Conservation (phyloP, 2,329 filamentous ascomycete genomes). For the Albophoma yamanashiensis region DNA sequence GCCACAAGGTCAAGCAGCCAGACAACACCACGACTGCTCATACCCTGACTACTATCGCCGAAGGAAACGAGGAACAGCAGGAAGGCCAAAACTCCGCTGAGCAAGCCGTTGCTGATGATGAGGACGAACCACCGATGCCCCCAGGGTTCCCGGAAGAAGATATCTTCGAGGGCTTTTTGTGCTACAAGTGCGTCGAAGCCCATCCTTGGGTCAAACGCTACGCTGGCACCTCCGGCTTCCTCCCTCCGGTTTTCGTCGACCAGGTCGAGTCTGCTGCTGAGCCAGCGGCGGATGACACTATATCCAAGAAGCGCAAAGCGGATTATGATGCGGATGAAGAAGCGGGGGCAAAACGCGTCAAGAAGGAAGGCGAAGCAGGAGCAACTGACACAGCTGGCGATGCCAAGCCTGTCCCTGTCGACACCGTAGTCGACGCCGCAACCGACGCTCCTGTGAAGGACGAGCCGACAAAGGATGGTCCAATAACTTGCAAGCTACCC, state of each 20-base stretch:
- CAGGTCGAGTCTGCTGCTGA: conserved; percentile 4
- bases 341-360: conserved; percentile 39
- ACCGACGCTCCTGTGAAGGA: conserved; percentile 5
- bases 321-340: conserved; percentile 35
- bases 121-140: conserved; percentile 59
- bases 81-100: conserved; percentile 10
- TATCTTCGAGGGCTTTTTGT: conserved; percentile 81
- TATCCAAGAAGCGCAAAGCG: conserved; percentile 56
- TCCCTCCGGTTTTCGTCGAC: conserved; percentile 54
- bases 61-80: conserved; percentile 29
- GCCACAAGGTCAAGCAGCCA: conserved; percentile 14
- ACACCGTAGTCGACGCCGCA: conserved; percentile 2
- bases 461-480: conserved; percentile 5
- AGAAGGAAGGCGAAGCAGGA: conserved; percentile 24
- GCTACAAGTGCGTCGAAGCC: conserved; percentile 84
- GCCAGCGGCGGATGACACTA: neutral
- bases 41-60: conserved; percentile 36
- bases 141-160: conserved; percentile 83
- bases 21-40: conserved; percentile 8
- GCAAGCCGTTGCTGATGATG: conserved; percentile 30
- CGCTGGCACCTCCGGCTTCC: conserved; percentile 68
- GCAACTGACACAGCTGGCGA: neutral
- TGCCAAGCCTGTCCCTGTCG: neutral
- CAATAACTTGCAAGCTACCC: conserved; percentile 45
- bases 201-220: conserved; percentile 90